Conservation (phyloP, 2,329 filamentous ascomycete species). For the Aspergillus felis region DNA sequence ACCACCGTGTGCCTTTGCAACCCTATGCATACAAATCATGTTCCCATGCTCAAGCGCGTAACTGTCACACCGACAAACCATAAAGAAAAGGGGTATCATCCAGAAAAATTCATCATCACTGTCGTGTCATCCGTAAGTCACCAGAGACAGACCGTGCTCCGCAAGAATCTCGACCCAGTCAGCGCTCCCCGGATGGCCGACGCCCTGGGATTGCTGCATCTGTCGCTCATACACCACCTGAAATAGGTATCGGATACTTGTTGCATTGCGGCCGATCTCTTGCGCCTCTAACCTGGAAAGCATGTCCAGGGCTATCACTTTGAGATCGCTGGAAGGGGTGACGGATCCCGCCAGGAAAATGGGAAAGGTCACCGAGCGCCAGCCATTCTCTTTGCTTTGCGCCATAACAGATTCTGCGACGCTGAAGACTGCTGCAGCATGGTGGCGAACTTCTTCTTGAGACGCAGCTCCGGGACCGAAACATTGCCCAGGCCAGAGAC, state of each 20-base stretch:
- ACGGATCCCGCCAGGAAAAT: slow-evolving; percentile 51
- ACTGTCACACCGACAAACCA: neutral
- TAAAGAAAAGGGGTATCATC: slow-evolving; percentile 15
- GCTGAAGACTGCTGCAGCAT: slow-evolving; percentile 44
- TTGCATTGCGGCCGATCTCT: slow-evolving; percentile 48
- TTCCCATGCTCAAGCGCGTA: neutral
- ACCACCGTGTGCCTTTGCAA: neutral
- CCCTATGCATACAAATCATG: neutral
- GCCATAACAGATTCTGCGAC: slow-evolving; percentile 39
- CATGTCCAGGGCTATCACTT: slow-evolving; percentile 47
- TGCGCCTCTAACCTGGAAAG: slow-evolving; percentile 46
- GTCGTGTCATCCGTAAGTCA: slow-evolving; percentile 48
- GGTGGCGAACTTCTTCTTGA: slow-evolving; percentile 42
- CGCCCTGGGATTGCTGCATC: slow-evolving; percentile 36
- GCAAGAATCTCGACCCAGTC: slow-evolving; percentile 50
- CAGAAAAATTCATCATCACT: slow-evolving; percentile 1
- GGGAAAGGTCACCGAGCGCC: slow-evolving; percentile 50
- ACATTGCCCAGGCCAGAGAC: slow-evolving; percentile 50
- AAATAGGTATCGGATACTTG: slow-evolving; percentile 44
- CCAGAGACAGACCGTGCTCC: slow-evolving; percentile 44
- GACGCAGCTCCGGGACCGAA: slow-evolving; percentile 36
- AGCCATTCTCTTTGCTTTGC: slow-evolving; percentile 36
- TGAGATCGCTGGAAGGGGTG: slow-evolving; percentile 39
- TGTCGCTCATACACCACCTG: slow-evolving; percentile 49
- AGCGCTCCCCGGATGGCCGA: slow-evolving; percentile 42